phyloP scores from a whole-genome alignment of 208 protist genomes.

The Crithidia mellificae region DNA sequence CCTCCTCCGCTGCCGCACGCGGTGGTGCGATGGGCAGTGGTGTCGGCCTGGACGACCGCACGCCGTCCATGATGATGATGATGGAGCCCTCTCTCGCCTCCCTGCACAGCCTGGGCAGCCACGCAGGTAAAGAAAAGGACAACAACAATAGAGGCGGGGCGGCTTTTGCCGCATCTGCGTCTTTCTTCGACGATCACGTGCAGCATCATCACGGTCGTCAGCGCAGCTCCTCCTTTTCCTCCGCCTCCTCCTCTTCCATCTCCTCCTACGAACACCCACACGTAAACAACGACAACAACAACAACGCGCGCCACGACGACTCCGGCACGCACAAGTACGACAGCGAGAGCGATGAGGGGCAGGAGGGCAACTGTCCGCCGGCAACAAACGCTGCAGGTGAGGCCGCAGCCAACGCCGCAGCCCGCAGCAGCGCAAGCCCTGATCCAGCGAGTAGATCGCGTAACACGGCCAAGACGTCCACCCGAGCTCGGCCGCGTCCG shows the following conservation, averaged over 20 bases:
- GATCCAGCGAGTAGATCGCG: not conserved
- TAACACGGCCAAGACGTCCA: not conserved
- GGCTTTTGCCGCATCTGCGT: not conserved
- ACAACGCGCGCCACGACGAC: too few species aligned
- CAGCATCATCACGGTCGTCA: not conserved
- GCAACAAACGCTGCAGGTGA: too few species aligned
- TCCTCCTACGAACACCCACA: too few species aligned
- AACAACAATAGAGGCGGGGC: too few species aligned
- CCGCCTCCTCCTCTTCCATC: too few species aligned
- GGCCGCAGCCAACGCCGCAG: not conserved
- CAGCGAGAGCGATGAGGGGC: constrained; percentile 8
- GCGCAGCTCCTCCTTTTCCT: not conserved
- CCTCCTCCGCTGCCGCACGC: too few species aligned
- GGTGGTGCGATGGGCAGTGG: too few species aligned
- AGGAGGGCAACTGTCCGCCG: too few species aligned
- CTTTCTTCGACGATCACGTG: not conserved
- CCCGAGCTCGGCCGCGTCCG: not conserved
- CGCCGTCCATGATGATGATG: not conserved
- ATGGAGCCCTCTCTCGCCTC: not conserved
- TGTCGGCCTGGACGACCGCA: too few species aligned
- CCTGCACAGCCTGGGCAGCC: not conserved
- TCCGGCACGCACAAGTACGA: not conserved
- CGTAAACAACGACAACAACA: too few species aligned
- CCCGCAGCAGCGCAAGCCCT: too few species aligned
- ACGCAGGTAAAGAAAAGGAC: too few species aligned